A percentile compares a stretch with the other conserved stretches of the same genome.
Evolutionary conservation across 441 rosid genomes (phyloP).

Genomic region (Populus trichocarpa): DNA sequence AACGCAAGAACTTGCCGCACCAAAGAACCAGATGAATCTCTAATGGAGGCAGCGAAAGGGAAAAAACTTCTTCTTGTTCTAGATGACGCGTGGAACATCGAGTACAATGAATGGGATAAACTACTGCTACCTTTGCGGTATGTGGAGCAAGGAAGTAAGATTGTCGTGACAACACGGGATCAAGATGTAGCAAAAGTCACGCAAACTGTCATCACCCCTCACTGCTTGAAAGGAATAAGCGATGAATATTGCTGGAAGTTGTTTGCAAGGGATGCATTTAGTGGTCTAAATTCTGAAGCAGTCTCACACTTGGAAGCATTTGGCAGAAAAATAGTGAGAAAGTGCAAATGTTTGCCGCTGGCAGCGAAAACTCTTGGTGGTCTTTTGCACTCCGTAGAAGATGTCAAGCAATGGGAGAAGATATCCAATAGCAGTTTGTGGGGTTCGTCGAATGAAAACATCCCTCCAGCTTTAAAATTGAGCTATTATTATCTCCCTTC

Average conservation of each 20-base stretch:
- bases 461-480: conserved; percentile 17
- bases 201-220: not conserved
- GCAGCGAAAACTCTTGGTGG: too few species aligned
- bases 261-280: conserved; percentile 17
- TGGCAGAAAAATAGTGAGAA: too few species aligned
- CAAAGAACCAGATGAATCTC: not conserved
- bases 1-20: too few species aligned
- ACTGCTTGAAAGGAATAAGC: not conserved
- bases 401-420: too few species aligned
- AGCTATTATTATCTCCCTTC: conserved; percentile 18
- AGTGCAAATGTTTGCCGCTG: too few species aligned
- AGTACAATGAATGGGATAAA: not conserved
- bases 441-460: conserved; percentile 12
- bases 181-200: not conserved
- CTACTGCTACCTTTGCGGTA: conserved; percentile 9
- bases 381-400: too few species aligned
- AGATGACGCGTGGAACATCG: conserved; percentile 23
- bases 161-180: not conserved
- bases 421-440: conserved; percentile 8
- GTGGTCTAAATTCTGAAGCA: not conserved
- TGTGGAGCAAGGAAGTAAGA: conserved; percentile 19
- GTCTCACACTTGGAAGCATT: not conserved
- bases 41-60: not conserved
- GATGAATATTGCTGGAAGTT: conserved; percentile 13
- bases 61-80: conserved; percentile 21